These are phyloP conservation scores for Cryptococcus depauperatus DNA, from an alignment of 1,284 basidiomycete genomes.

Conservation along the genomic window DNA sequence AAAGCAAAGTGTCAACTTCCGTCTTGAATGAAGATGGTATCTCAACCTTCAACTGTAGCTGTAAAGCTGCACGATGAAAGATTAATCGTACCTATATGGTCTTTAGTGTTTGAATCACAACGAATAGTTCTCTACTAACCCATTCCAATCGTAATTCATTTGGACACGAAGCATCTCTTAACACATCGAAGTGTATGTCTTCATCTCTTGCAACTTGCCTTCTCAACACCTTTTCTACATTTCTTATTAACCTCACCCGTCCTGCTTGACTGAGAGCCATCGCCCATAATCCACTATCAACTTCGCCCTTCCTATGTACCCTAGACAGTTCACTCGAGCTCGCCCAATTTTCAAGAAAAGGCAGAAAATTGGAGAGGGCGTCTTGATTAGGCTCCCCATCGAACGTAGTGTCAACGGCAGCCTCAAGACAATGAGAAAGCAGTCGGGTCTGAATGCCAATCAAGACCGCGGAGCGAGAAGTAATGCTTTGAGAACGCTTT, in stretches of 20 bases:
- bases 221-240: conserved; percentile 2
- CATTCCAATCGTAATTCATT: background rate
- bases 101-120: background rate
- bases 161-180: background rate
- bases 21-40: background rate
- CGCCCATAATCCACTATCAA: background rate
- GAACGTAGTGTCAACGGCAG: conserved; percentile 1
- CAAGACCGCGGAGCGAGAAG: conserved; percentile 1
- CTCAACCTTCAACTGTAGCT: background rate
- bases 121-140: background rate
- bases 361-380: background rate
- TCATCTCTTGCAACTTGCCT: background rate
- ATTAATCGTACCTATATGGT: conserved; percentile 4
- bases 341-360: conserved; percentile 4
- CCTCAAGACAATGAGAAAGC: conserved; percentile 4
- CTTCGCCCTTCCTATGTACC: background rate
- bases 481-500: background rate
- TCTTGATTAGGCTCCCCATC: background rate
- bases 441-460: conserved; percentile 7
- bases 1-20: conserved; percentile 3
- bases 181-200: background rate
- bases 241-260: conserved; percentile 1
- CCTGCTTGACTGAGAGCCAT: background rate
- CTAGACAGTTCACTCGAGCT: background rate
- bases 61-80: conserved; percentile 7